phyloP scores from a whole-genome alignment of 2,329 filamentous ascomycete species.

The Clarireedia hainanense region DNA sequence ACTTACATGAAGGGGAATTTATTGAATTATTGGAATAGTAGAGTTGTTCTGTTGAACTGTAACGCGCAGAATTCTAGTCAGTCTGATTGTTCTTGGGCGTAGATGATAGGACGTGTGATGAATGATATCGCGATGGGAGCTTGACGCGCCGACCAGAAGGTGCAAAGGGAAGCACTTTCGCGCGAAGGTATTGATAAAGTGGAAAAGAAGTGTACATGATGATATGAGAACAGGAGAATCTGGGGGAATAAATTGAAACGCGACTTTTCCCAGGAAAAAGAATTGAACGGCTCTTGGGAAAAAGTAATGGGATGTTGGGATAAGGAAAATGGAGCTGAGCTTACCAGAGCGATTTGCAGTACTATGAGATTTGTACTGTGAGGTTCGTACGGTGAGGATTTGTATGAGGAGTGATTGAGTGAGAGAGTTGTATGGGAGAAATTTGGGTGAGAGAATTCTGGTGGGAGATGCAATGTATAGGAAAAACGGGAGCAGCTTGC shows the following conservation, averaged over 20 bases:
- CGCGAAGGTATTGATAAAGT: background rate
- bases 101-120: background rate
- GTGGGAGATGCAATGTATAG: too few species aligned
- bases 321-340: background rate
- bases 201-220: background rate
- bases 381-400: too few species aligned
- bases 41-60: conserved; percentile 16
- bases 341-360: background rate
- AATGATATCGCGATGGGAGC: background rate
- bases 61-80: conserved; percentile 14
- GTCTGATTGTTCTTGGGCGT: background rate
- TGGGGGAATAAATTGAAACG: background rate
- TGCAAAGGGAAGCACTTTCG: conserved; percentile 5
- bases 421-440: background rate
- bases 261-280: background rate
- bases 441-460: too few species aligned
- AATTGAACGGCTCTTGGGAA: background rate
- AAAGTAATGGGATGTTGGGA: background rate
- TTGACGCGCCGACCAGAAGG: conserved; percentile 1
- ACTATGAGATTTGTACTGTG: too few species aligned
- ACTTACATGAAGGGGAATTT: conserved; percentile 17
- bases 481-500: too few species aligned
- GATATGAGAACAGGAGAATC: background rate
- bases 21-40: conserved; percentile 4
- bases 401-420: too few species aligned